Evolutionary conservation across 177 flowering plant species (phyloP).

Genomic region (Vitis hybrid): DNA sequence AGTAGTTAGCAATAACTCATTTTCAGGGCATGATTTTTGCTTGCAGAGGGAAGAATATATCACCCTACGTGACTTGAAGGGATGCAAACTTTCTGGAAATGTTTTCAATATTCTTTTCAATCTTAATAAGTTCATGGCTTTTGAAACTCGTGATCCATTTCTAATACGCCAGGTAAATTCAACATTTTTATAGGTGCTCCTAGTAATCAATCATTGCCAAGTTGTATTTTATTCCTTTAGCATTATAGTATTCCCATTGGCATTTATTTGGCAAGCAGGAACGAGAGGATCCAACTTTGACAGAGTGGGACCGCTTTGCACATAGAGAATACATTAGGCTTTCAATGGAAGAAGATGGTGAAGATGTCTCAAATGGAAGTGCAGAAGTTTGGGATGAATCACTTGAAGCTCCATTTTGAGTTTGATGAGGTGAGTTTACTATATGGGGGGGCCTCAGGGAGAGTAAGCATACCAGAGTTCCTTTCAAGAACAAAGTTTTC

Average conservation of each 20-base stretch:
- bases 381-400: conserved; percentile 98
- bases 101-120: conserved; percentile 89
- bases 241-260: too few species aligned
- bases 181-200: background rate
- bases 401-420: conserved; percentile 89
- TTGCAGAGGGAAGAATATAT: conserved; percentile 66
- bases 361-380: conserved; percentile 95
- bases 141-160: conserved; percentile 89
- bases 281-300: conserved; percentile 89
- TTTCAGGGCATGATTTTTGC: background rate
- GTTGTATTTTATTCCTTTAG: too few species aligned
- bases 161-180: conserved; percentile 79
- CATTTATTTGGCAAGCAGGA: conserved; percentile 47
- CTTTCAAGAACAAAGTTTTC: too few species aligned
- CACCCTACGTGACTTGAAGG: conserved; percentile 73
- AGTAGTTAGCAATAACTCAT: background rate
- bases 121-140: conserved; percentile 86
- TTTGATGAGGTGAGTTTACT: conserved; percentile 28
- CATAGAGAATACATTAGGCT: conserved; percentile 95
- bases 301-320: conserved; percentile 99
- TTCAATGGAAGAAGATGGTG: conserved; percentile 98
- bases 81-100: conserved; percentile 79
- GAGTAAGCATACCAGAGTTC: too few species aligned
- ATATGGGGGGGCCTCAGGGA: too few species aligned
- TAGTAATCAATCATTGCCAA: too few species aligned